Conservation (phyloP, 805 yeast genomes). For the Lipomyces sp. region DNA sequence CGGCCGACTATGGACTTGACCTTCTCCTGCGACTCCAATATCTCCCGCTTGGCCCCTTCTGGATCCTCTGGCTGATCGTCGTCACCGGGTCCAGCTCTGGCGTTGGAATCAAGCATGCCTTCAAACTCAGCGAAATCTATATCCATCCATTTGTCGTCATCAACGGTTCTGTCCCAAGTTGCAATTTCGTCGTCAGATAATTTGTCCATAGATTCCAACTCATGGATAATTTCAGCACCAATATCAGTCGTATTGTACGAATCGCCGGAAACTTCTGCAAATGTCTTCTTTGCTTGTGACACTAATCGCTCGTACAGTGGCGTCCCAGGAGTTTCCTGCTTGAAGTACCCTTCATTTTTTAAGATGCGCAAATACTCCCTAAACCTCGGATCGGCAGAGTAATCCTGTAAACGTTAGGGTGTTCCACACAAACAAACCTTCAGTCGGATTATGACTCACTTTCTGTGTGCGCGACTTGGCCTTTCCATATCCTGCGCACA, state of each 20-base stretch:
- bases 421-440: not conserved
- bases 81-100: slow-evolving; percentile 16
- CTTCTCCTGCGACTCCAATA: slow-evolving; percentile 14
- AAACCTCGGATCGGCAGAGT: slow-evolving; percentile 25
- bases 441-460: not conserved
- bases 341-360: slow-evolving; percentile 34
- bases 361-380: slow-evolving; percentile 20
- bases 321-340: slow-evolving; percentile 27
- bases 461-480: slow-evolving; percentile 8
- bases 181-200: slow-evolving; percentile 27
- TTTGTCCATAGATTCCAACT: slow-evolving; percentile 9
- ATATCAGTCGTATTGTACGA: slow-evolving; percentile 16
- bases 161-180: slow-evolving; percentile 33
- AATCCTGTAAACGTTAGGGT: slow-evolving; percentile 10
- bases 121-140: slow-evolving; percentile 29
- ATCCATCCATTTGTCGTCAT: slow-evolving; percentile 38
- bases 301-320: slow-evolving; percentile 21
- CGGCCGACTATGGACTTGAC: slow-evolving; percentile 20
- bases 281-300: slow-evolving; percentile 32
- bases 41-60: slow-evolving; percentile 8
- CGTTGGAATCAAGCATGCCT: slow-evolving; percentile 23
- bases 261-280: slow-evolving; percentile 19
- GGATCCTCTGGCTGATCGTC: slow-evolving; percentile 26
- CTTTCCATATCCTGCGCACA: slow-evolving; percentile 31
- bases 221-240: slow-evolving; percentile 16